Evolutionary conservation across 208 protist genomes (phyloP).

Genomic region (Crithidia fasciculata): DNA sequence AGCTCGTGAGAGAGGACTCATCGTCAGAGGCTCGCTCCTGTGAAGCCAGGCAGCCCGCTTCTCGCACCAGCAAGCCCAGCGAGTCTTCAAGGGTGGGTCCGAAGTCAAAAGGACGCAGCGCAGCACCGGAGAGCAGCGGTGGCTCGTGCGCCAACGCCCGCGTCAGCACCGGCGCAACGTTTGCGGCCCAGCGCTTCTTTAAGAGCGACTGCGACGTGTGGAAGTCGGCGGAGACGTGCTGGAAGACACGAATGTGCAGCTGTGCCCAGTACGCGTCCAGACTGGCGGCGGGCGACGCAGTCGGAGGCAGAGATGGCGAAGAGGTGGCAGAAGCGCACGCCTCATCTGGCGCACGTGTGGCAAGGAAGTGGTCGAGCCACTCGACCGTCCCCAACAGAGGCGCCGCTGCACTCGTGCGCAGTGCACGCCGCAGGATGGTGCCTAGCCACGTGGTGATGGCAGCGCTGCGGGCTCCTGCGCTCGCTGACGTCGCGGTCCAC

Average conservation of each 20-base stretch:
- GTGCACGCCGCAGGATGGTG: slow-evolving; percentile 25
- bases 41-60: background rate
- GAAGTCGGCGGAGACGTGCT: slow-evolving; percentile 3
- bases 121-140: slow-evolving; percentile 19
- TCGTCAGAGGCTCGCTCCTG: background rate
- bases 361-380: background rate
- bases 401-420: background rate
- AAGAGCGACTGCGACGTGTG: slow-evolving; percentile 1
- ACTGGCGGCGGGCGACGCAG: background rate
- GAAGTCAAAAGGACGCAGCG: slow-evolving; percentile 16
- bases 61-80: slow-evolving; percentile 12
- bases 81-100: slow-evolving; percentile 3
- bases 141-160: slow-evolving; percentile 30
- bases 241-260: slow-evolving; percentile 20
- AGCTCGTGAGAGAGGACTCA: background rate
- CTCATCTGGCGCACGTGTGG: background rate
- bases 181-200: slow-evolving; percentile 10
- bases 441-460: slow-evolving; percentile 12
- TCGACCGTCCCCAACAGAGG: background rate
- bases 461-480: background rate
- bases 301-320: no score
- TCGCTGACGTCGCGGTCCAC: background rate
- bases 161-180: slow-evolving; percentile 20
- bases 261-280: slow-evolving; percentile 20
- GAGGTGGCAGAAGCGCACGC: no score